Base-by-base conservation (phyloP, 371 early-diverging fungal species). In the Mortierella sp. region DNA sequence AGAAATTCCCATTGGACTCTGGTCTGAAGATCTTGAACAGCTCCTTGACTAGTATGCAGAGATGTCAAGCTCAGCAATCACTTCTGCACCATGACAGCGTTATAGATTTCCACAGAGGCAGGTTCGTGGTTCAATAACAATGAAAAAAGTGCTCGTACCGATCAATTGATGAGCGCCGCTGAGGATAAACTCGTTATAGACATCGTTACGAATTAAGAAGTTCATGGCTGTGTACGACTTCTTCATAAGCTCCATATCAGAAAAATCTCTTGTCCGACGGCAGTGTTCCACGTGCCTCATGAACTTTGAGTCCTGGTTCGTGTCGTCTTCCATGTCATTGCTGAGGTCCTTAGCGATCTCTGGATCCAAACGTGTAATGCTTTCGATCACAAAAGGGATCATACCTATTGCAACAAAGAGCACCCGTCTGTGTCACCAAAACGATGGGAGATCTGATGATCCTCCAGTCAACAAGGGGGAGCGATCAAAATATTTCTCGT, bases 141-240 rank as follows among this genome's bases (percentile, higher is more conserved):
- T 28, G 24, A 27, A 21, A 18, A 38, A 24, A 57, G 26, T 42
- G 45, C 28, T 14, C 38, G 13, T 70, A 76, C 78, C 78, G 18
- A 76, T 64, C 13, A 50, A 12, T 42, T 70, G 70, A 34, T 76
- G 78, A 14, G 51, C 41, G 27, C 61, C 61, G 49, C 71, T 70
- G 28, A 76, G 66, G 38, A 76, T 69, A 48, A 76, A 76, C 53
- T 76, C 78, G 30, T 76, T 69, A 48, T 70, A 76, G 38, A 76
- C 65, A 50, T 76, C 78, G 27, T 26, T 62, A 10, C 78, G 70
- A 1, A 51, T 61, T 28, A 76, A 39, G 47, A 76, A 66, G 63
- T 70, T 76, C 78, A 76, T 76, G 23, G 78, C 60, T 4, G 67
- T 76, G 49, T 76, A 76, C n/a, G 78, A 76, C 52, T 61, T 64